These are phyloP conservation scores for Rhynchospora pubera DNA, from an alignment of 176 grass and related monocot genomes.

Conservation along the genomic window DNA sequence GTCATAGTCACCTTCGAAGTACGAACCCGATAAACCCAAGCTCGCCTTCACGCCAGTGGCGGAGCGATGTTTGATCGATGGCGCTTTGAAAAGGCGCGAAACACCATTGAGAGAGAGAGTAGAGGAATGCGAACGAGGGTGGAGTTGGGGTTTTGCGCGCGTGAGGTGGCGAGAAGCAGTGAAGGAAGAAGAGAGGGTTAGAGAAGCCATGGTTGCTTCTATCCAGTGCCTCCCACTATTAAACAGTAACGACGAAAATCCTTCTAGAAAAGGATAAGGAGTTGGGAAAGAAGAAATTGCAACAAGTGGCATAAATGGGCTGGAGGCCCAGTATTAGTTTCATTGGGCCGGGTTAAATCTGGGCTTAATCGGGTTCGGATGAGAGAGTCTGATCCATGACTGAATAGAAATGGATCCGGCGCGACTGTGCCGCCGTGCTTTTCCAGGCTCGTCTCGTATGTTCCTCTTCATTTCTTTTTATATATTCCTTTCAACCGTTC, in stretches of 20 bases:
- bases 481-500: neutral
- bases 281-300: neutral
- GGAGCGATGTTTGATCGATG: neutral
- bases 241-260: neutral
- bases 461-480: neutral
- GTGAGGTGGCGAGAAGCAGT: constrained; percentile 5
- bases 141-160: neutral
- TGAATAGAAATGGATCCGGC: neutral
- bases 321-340: neutral
- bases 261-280: neutral
- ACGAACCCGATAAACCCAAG: constrained; percentile 39
- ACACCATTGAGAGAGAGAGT: neutral
- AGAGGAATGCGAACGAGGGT: neutral
- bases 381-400: neutral
- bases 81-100: neutral
- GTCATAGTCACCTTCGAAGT: constrained; percentile 39
- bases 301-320: neutral
- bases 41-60: neutral
- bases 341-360: neutral
- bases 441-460: neutral
- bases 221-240: neutral
- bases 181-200: constrained; percentile 28
- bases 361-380: neutral
- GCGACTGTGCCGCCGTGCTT: neutral
- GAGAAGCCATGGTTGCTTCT: constrained; percentile 17